Conservation (phyloP, 106 monocot species). For the Dactylorhiza incarnata region DNA sequence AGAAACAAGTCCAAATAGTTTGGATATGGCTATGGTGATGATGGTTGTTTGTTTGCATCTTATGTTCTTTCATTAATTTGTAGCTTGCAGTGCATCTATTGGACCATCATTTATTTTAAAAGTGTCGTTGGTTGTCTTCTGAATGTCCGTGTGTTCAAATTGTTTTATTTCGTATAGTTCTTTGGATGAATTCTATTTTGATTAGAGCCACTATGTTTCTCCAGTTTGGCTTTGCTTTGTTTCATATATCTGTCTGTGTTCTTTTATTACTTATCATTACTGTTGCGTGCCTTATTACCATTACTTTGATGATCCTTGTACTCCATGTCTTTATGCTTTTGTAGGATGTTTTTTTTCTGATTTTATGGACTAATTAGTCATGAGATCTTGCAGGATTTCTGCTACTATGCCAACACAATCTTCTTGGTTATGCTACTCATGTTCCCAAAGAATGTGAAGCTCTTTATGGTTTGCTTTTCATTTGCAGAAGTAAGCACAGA, state of each 20-base stretch:
- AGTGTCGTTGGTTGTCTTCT: not conserved
- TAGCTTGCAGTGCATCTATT: not conserved
- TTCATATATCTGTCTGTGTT: not conserved
- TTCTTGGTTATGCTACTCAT: constrained; percentile 85
- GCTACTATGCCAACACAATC: constrained; percentile 98
- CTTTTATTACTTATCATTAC: not conserved
- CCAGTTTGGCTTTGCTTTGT: not conserved
- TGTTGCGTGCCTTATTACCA: not conserved
- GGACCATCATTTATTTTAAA: not conserved
- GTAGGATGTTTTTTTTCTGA: not conserved
- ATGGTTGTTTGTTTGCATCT: not conserved
- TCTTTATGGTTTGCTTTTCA: constrained; percentile 99
- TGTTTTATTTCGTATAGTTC: not conserved
- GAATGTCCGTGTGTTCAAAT: not conserved
- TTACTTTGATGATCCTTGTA: not conserved
- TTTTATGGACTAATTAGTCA: not conserved
- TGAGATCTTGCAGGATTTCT: constrained; percentile 82
- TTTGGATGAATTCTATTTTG: not conserved
- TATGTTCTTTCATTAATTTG: not conserved
- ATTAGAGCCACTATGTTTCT: not conserved
- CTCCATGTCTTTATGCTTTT: not conserved
- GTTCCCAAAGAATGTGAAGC: constrained; percentile 88
- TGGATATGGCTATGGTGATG: not conserved
- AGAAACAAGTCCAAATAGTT: not conserved
- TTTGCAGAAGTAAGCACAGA: constrained; percentile 85